phyloP scores from a whole-genome alignment of 2,329 filamentous ascomycete genomes.

The Epichloe gansuensis region DNA sequence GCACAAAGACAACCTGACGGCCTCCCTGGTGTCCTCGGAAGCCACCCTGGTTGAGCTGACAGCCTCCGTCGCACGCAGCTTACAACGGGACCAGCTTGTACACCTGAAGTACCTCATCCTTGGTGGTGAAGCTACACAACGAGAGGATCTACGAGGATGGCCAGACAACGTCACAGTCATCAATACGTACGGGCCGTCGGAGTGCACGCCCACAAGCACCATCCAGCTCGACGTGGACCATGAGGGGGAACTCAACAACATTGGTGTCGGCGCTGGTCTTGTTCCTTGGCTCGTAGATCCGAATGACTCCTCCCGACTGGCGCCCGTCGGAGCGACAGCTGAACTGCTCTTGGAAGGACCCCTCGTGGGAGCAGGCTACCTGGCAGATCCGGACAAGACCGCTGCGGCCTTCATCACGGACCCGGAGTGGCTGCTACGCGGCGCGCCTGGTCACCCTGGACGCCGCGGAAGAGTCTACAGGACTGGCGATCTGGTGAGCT shows the following conservation, averaged over 20 bases:
- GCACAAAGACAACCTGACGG: not conserved
- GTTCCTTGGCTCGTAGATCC: constrained; percentile 18
- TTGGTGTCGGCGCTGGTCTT: not conserved
- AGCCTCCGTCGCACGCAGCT: too few relatives aligned
- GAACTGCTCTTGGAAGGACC: constrained; percentile 23
- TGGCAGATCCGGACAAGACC: constrained; percentile 32
- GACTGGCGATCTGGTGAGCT: constrained; percentile 23
- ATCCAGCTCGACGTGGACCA: not conserved
- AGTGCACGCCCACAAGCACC: constrained; percentile 7
- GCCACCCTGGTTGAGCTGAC: too few relatives aligned
- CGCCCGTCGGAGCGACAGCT: constrained; percentile 19
- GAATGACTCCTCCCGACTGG: constrained; percentile 13
- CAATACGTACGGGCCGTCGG: constrained; percentile 12
- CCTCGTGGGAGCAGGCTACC: constrained; percentile 34
- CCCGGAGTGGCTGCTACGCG: constrained; percentile 22
- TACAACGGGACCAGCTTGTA: too few relatives aligned
- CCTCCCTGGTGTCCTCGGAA: too few relatives aligned
- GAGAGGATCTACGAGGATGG: constrained; percentile 1
- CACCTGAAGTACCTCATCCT: constrained; percentile 1
- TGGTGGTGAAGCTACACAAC: constrained; percentile 7
- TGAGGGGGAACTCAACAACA: not conserved
- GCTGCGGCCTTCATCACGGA: constrained; percentile 30
- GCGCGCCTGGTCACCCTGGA: constrained; percentile 14
- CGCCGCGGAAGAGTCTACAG: constrained; percentile 17
- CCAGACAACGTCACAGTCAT: constrained; percentile 6